phyloP scores from a whole-genome alignment of 352 stramenopile species.

The Plasmopara muralis region DNA sequence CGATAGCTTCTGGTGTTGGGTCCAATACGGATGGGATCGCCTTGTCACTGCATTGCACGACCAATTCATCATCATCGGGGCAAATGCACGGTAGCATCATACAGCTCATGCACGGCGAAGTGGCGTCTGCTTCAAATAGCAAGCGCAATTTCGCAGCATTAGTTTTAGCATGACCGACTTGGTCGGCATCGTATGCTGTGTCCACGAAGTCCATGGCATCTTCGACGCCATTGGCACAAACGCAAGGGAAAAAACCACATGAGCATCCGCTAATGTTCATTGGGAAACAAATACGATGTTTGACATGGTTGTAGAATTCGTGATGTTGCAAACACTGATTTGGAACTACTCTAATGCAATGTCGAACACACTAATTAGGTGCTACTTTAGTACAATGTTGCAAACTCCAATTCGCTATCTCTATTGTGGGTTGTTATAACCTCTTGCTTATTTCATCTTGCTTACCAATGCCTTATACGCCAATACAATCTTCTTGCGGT shows the following conservation, averaged over 20 bases:
- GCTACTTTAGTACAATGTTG: no score
- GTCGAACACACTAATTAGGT: no score
- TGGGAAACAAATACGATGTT: no score
- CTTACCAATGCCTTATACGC: constrained; percentile 64
- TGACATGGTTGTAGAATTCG: no score
- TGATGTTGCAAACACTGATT: no score
- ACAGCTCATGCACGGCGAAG: constrained; percentile 53
- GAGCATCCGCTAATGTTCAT: constrained; percentile 31
- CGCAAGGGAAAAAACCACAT: constrained; percentile 64
- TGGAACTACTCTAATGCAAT: no score
- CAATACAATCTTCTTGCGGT: constrained; percentile 56
- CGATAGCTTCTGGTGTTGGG: constrained; percentile 11
- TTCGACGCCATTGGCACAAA: constrained; percentile 49
- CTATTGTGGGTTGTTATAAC: no score
- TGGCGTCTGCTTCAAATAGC: constrained; percentile 51
- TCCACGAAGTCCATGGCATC: constrained; percentile 19
- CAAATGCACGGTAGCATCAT: constrained; percentile 81
- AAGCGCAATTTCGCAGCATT: constrained; percentile 38
- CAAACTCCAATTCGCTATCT: no score
- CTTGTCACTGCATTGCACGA: constrained; percentile 24
- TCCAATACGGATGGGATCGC: constrained; percentile 33
- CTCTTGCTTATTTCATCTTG: constrained; percentile 24
- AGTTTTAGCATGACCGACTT: neutral
- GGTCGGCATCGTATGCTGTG: constrained; percentile 1
- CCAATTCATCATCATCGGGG: constrained; percentile 41